These are phyloP conservation scores for Nemania serpens DNA, from an alignment of 2,329 filamentous ascomycete species.

Conservation along the genomic window DNA sequence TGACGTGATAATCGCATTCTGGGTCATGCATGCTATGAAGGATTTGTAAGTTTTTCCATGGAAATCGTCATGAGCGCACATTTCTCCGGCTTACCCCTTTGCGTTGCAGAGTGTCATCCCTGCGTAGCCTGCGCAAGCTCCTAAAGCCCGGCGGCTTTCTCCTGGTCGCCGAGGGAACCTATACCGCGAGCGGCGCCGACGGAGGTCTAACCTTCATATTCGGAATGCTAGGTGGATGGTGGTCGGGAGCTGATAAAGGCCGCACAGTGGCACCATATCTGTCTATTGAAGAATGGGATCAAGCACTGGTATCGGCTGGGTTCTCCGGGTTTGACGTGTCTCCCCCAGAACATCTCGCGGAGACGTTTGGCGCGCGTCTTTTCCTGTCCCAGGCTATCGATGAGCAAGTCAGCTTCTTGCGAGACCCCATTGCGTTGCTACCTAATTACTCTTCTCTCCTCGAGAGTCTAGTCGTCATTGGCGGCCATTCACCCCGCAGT, in stretches of 20 bases:
- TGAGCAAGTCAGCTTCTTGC: neutral
- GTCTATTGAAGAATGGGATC: constrained; percentile 20
- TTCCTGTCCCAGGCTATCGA: constrained; percentile 21
- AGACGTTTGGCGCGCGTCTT: neutral
- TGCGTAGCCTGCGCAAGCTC: constrained; percentile 25
- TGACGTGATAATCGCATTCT: too few relatives aligned
- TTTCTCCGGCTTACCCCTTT: too few relatives aligned
- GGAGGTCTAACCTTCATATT: constrained; percentile 35
- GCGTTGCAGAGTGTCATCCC: too few relatives aligned
- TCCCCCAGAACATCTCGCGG: neutral
- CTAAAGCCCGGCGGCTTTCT: constrained; percentile 46
- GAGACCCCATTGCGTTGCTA: constrained; percentile 3
- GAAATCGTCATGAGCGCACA: too few relatives aligned
- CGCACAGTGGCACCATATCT: constrained; percentile 31
- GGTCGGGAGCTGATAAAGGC: constrained; percentile 7
- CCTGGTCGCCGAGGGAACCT: constrained; percentile 18
- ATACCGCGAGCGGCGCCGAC: neutral
- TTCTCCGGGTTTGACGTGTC: constrained; percentile 22
- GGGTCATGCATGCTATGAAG: too few relatives aligned
- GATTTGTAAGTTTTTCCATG: too few relatives aligned
- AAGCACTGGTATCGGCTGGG: constrained; percentile 11
- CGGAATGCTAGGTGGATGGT: constrained; percentile 40
- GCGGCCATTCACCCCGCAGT: neutral
- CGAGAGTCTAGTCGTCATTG: constrained; percentile 6
- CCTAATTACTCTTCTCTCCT: neutral